A percentile compares a stretch with the other conserved stretches of the same genome.
Conservation (phyloP, 129 eudicot genomes). For the Pseudognaphalium luteoalbum region DNA sequence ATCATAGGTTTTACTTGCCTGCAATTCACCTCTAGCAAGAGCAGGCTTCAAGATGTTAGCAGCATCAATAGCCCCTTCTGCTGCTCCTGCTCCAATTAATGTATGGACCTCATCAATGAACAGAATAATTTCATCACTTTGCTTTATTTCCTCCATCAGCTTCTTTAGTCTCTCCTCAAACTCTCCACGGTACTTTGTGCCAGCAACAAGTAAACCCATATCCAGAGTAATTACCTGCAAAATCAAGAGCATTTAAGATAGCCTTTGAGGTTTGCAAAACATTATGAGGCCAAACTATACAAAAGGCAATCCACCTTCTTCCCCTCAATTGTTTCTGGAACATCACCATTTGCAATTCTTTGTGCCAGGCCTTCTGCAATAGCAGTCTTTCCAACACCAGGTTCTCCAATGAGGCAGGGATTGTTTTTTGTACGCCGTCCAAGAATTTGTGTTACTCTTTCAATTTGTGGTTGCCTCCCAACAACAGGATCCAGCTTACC, state of each 20-base stretch:
- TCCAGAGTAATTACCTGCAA: conserved; percentile 84
- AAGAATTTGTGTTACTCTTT: conserved; percentile 84
- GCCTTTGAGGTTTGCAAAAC: not conserved
- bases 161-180: conserved; percentile 90
- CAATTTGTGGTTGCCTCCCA: conserved; percentile 81
- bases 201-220: conserved; percentile 92
- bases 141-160: conserved; percentile 88
- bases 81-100: conserved; percentile 89
- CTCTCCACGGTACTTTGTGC: conserved; percentile 93
- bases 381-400: conserved; percentile 96
- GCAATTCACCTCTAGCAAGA: conserved; percentile 88
- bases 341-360: conserved; percentile 86
- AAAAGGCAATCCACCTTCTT: conserved; percentile 52
- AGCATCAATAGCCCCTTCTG: conserved; percentile 96
- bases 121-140: conserved; percentile 74
- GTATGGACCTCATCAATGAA: conserved; percentile 94
- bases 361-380: conserved; percentile 96
- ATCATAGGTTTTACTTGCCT: conserved; percentile 39
- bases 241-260: conserved; percentile 14
- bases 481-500: conserved; percentile 94
- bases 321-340: conserved; percentile 90
- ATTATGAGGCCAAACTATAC: not conserved
- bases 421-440: conserved; percentile 87
- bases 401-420: conserved; percentile 93
- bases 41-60: conserved; percentile 93